These are phyloP conservation scores for Diaporthe batatas DNA, from an alignment of 2,329 filamentous ascomycete species.

Conservation along the genomic window DNA sequence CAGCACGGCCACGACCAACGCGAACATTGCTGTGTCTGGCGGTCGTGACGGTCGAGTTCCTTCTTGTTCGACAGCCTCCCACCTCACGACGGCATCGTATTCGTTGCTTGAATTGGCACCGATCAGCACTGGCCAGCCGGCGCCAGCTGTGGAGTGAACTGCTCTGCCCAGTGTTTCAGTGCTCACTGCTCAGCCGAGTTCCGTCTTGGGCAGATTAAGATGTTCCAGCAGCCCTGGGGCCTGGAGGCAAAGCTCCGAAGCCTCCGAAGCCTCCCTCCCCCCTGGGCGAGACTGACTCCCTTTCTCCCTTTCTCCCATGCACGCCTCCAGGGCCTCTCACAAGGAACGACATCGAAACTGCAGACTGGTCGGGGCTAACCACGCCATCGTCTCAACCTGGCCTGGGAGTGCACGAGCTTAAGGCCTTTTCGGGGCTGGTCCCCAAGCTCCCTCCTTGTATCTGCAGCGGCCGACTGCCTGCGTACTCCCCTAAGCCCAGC, in stretches of 20 bases:
- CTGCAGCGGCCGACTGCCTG: conserved; percentile 14
- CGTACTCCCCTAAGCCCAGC: neutral
- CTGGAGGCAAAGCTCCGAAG: too few relatives aligned
- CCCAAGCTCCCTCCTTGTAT: conserved; percentile 14
- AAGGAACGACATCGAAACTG: conserved; percentile 2
- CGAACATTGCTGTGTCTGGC: conserved; percentile 54
- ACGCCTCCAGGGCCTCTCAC: conserved; percentile 6
- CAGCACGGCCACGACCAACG: conserved; percentile 59
- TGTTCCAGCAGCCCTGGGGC: neutral
- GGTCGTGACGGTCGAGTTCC: neutral
- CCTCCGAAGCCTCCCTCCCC: neutral
- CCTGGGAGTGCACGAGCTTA: conserved; percentile 29
- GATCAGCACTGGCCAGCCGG: conserved; percentile 11
- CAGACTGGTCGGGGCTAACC: conserved; percentile 7
- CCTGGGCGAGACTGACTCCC: neutral
- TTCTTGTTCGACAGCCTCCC: neutral
- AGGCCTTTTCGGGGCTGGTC: conserved; percentile 12
- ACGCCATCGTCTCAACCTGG: conserved; percentile 2
- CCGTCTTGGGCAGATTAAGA: conserved; percentile 6
- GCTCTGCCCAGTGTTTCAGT: too few relatives aligned
- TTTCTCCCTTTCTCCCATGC: neutral
- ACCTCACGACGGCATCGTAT: neutral
- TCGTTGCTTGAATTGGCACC: neutral
- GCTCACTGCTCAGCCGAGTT: conserved; percentile 2
- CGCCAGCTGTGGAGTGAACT: conserved; percentile 12